Evolutionary conservation across 2,329 filamentous ascomycete species (phyloP).

Genomic region (Trichoderma aggressivum): DNA sequence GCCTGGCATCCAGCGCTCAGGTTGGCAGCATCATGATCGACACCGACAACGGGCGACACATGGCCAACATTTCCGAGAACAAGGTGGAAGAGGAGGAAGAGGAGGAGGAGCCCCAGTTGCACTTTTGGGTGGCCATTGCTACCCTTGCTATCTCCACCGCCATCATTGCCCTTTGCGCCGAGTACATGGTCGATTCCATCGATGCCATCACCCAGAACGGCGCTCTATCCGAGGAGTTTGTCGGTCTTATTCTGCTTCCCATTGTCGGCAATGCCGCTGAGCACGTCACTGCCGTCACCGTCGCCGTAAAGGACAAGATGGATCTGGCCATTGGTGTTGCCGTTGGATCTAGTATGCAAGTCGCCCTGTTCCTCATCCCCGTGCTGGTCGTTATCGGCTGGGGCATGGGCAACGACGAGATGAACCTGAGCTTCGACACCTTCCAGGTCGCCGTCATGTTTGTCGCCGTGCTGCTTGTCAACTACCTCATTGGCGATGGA

Average conservation of each 20-base stretch:
- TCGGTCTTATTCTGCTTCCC: conserved; percentile 75
- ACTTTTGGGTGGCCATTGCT: conserved; percentile 66
- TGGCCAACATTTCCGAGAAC: background rate
- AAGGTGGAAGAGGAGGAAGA: conserved; percentile 46
- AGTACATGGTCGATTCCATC: conserved; percentile 74
- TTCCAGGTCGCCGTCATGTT: conserved; percentile 88
- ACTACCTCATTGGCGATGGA: conserved; percentile 80
- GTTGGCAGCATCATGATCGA: conserved; percentile 35
- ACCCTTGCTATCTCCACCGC: conserved; percentile 72
- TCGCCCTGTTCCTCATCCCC: conserved; percentile 74
- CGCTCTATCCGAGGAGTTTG: conserved; percentile 66
- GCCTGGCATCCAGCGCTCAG: conserved; percentile 38
- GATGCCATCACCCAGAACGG: conserved; percentile 60
- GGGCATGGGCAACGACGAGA: conserved; percentile 66
- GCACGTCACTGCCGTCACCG: conserved; percentile 76
- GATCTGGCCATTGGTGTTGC: conserved; percentile 78
- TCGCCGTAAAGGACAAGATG: conserved; percentile 82
- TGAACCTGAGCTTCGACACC: conserved; percentile 81
- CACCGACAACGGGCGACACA: conserved; percentile 27
- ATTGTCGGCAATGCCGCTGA: conserved; percentile 83
- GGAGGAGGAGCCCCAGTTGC: conserved; percentile 70
- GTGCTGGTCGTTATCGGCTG: conserved; percentile 75
- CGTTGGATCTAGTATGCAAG: conserved; percentile 77
- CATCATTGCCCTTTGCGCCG: conserved; percentile 76
- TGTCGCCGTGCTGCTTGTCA: conserved; percentile 77